Evolutionary conservation across 2,329 filamentous ascomycete genomes (phyloP).

Genomic region (Corynespora cassiicola): DNA sequence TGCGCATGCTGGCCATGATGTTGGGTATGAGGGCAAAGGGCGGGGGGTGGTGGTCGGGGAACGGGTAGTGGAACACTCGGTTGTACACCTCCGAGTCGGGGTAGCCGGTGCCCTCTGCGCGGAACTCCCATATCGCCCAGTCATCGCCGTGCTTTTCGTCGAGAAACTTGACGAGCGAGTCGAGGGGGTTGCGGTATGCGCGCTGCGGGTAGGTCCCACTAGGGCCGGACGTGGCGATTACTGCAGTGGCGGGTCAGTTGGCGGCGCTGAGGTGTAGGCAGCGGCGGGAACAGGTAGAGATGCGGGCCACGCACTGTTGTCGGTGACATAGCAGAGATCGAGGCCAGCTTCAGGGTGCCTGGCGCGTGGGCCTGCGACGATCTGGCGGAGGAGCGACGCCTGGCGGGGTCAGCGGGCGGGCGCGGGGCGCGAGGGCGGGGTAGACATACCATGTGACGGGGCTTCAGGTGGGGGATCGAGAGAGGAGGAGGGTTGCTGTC

Average conservation of each 20-base stretch:
- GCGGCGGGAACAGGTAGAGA: slow-evolving; percentile 22
- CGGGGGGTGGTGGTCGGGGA: slow-evolving; percentile 96
- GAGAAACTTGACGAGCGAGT: slow-evolving; percentile 85
- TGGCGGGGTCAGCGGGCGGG: slow-evolving; percentile 15
- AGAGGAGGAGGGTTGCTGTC: too few species aligned
- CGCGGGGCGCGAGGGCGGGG: too few species aligned
- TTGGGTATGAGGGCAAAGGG: slow-evolving; percentile 88
- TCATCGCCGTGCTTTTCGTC: slow-evolving; percentile 78
- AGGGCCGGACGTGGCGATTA: slow-evolving; percentile 81
- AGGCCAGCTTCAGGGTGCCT: slow-evolving; percentile 86
- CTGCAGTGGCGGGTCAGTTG: slow-evolving; percentile 51
- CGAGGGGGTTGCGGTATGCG: slow-evolving; percentile 92
- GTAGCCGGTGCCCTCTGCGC: slow-evolving; percentile 95
- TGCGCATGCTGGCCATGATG: slow-evolving; percentile 90
- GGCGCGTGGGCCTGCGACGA: slow-evolving; percentile 85
- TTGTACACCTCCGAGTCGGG: slow-evolving; percentile 87
- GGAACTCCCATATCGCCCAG: slow-evolving; percentile 98
- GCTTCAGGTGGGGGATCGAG: too few species aligned
- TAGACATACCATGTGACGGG: too few species aligned
- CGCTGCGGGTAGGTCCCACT: slow-evolving; percentile 87
- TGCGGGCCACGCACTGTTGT: slow-evolving; percentile 69
- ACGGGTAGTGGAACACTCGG: slow-evolving; percentile 89
- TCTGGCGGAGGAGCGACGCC: slow-evolving; percentile 75
- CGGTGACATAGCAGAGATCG: slow-evolving; percentile 94
- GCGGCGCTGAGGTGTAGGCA: slow-evolving; percentile 13